A percentile compares a stretch with the other conserved stretches of the same genome.
phyloP scores from a whole-genome alignment of 352 stramenopile species.

The Paralagenidium karlingii region DNA sequence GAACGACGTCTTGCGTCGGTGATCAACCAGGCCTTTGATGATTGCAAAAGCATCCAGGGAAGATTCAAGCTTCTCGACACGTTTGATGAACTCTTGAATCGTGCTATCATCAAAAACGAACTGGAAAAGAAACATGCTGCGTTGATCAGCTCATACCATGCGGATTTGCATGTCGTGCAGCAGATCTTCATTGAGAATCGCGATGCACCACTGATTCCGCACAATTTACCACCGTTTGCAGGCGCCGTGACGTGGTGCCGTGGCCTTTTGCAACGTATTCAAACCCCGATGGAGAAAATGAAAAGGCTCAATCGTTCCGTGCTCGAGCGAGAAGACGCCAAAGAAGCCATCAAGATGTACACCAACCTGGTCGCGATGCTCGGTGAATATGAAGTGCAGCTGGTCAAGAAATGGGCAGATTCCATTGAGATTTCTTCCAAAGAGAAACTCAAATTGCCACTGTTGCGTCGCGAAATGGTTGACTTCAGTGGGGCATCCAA shows the following conservation, averaged over 20 bases:
- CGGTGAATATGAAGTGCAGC: conserved; percentile 73
- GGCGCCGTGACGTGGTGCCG: conserved; percentile 86
- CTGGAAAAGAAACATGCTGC: conserved; percentile 78
- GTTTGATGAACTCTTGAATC: conserved; percentile 81
- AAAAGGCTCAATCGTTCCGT: conserved; percentile 65
- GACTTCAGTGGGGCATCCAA: too few species aligned
- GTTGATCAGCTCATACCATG: conserved; percentile 67
- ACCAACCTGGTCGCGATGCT: conserved; percentile 78
- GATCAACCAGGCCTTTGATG: conserved; percentile 88
- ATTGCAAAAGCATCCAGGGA: conserved; percentile 78
- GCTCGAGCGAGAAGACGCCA: conserved; percentile 81
- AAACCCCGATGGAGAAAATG: conserved; percentile 83
- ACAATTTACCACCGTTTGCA: conserved; percentile 83
- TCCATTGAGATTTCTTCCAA: conserved; percentile 75
- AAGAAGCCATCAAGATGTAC: conserved; percentile 85
- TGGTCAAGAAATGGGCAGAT: conserved; percentile 65
- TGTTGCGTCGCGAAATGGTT: conserved; percentile 48
- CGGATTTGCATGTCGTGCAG: conserved; percentile 76
- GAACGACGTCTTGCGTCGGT: conserved; percentile 79
- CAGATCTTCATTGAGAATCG: conserved; percentile 84
- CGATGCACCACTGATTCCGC: conserved; percentile 74
- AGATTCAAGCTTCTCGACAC: conserved; percentile 88
- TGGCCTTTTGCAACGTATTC: conserved; percentile 76
- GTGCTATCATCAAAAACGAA: conserved; percentile 80
- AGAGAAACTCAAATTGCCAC: conserved; percentile 76